A percentile compares a stretch with the other conserved stretches of the same genome.
phyloP scores from a whole-genome alignment of 2,329 filamentous ascomycete genomes.

The Fusarium nodosum region DNA sequence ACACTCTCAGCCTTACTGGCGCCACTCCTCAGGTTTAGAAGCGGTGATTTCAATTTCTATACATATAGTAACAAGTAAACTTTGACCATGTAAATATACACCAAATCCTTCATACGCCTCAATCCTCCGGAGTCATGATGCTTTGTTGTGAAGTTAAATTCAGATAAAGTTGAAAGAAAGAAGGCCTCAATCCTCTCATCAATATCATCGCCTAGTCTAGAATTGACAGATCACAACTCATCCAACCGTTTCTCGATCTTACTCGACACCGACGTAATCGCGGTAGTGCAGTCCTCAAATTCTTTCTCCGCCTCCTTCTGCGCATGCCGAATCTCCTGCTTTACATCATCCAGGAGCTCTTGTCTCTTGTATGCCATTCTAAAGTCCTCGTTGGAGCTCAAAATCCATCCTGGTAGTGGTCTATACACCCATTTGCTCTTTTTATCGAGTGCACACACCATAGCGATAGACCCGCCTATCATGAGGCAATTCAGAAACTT shows the following conservation, averaged over 20 bases:
- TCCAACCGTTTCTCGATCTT: neutral
- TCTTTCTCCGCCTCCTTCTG: too few relatives aligned
- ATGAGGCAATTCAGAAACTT: neutral
- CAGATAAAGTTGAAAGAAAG: too few relatives aligned
- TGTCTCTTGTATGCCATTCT: neutral
- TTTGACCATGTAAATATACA: neutral
- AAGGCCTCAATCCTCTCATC: neutral
- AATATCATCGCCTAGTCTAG: neutral
- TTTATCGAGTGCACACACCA: too few relatives aligned
- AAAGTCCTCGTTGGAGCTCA: neutral
- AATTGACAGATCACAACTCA: neutral
- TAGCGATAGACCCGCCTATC: neutral
- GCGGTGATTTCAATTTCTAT: neutral
- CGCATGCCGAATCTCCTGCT: neutral
- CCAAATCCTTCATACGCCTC: accelerated
- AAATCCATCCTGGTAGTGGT: neutral
- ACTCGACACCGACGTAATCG: neutral
- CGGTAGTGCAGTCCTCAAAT: neutral
- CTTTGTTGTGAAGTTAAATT: too few relatives aligned
- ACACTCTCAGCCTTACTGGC: constrained; percentile 54
- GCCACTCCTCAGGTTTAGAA: constrained; percentile 41
- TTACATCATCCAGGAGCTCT: neutral
- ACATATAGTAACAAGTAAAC: neutral
- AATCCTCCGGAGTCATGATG: too few relatives aligned
- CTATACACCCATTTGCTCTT: accelerated